Percentiles rank a stretch among this genome's conserved stretches.
phyloP scores from a whole-genome alignment of 1,284 basidiomycete species.

The Naganishia liquefaciens region DNA sequence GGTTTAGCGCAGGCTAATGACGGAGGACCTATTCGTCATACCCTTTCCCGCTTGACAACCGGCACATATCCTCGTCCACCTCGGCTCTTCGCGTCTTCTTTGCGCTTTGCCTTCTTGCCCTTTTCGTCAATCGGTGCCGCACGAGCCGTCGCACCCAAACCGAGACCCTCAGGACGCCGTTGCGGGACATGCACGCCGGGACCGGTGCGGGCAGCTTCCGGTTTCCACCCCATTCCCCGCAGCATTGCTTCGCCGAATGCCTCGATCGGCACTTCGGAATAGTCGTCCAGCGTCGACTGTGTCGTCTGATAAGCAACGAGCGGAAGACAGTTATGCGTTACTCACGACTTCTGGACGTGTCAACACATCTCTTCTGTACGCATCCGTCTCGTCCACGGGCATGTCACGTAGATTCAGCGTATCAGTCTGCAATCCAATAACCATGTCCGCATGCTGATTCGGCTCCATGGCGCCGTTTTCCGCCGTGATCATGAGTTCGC shows the following conservation, averaged over 20 bases:
- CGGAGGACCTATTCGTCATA: neutral
- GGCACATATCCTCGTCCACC: constrained; percentile 50
- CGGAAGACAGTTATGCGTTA: neutral
- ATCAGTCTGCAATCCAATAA: constrained; percentile 63
- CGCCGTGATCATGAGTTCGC: constrained; percentile 63
- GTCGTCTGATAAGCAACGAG: neutral
- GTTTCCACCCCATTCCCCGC: constrained; percentile 95
- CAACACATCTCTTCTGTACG: constrained; percentile 73
- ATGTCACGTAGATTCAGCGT: constrained; percentile 44
- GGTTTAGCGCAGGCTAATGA: neutral
- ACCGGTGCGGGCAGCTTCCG: constrained; percentile 64
- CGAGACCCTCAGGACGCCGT: constrained; percentile 76
- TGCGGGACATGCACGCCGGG: constrained; percentile 74
- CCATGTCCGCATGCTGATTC: constrained; percentile 53
- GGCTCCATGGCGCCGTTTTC: constrained; percentile 52
- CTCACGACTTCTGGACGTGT: constrained; percentile 67
- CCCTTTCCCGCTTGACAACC: constrained; percentile 42
- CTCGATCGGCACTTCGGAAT: constrained; percentile 83
- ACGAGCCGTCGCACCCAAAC: constrained; percentile 79
- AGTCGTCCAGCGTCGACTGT: constrained; percentile 75
- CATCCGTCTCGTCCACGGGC: constrained; percentile 71
- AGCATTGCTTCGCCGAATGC: constrained; percentile 92
- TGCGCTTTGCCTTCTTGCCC: constrained; percentile 40
- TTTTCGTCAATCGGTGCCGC: constrained; percentile 40
- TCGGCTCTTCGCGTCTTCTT: constrained; percentile 41